Percentiles rank a stretch among this genome's conserved stretches.
phyloP scores from a whole-genome alignment of 2,329 filamentous ascomycete genomes.

The Shiraia bambusicola region DNA sequence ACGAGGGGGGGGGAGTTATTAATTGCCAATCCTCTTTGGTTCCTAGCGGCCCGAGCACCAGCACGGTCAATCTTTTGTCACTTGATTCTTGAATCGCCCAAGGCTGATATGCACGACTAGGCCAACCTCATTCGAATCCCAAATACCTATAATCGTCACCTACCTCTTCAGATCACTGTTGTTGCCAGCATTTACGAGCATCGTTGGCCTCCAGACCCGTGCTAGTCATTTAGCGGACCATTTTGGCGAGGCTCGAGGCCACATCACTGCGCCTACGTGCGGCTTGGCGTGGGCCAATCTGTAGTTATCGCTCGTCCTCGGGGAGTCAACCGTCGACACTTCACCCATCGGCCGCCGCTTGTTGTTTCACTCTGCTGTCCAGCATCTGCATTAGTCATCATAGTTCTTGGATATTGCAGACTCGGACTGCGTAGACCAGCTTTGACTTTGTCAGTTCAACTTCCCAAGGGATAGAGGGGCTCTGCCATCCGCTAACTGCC shows the following conservation, averaged over 20 bases:
- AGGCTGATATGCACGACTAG: slow-evolving; percentile 33
- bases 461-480: slow-evolving; percentile 31
- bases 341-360: slow-evolving; percentile 19
- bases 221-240: slow-evolving; percentile 14
- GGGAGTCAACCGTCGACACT: slow-evolving; percentile 22
- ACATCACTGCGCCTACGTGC: slow-evolving; percentile 40
- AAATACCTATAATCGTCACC: slow-evolving; percentile 9
- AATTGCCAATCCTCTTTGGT: slow-evolving; percentile 38
- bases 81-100: no score
- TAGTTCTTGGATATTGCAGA: slow-evolving; percentile 13
- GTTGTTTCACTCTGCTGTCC: slow-evolving; percentile 11
- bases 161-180: slow-evolving; percentile 7
- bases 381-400: slow-evolving; percentile 6
- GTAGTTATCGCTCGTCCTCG: slow-evolving; percentile 38
- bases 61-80: slow-evolving; percentile 34
- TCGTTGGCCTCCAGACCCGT: slow-evolving; percentile 8
- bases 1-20: slow-evolving; percentile 23
- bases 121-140: slow-evolving; percentile 26
- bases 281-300: slow-evolving; percentile 39
- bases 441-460: slow-evolving; percentile 26
- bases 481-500: slow-evolving; percentile 36
- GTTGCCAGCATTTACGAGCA: slow-evolving; percentile 4
- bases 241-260: slow-evolving; percentile 32
- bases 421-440: slow-evolving; percentile 10
- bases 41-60: slow-evolving; percentile 38